Base-by-base conservation (phyloP, 768 basidiomycete genomes). In the Tricholoma sp. region DNA sequence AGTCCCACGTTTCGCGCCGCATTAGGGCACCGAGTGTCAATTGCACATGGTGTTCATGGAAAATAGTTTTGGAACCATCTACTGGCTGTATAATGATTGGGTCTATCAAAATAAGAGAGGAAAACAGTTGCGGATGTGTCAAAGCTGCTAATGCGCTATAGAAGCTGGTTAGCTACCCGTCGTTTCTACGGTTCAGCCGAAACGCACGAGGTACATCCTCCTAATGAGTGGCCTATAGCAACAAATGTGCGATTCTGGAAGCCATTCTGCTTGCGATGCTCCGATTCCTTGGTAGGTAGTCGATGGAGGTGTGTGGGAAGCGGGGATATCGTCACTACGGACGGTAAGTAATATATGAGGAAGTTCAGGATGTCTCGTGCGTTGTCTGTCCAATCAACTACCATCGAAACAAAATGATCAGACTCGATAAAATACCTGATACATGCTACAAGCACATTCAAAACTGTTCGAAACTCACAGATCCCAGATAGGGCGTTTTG, bases 151-250 rank as follows among this genome's bases (percentile, higher is more conserved):
- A 79, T n/a, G 81, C 67, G 14, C 88, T 91, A 61, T 19, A 49
- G 21, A 10, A 32, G 8, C 49, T 50, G 12, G 12, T 50, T 19
- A 50, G 47, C 39, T 50, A 24, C 6, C 5, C 4, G 16, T 47
- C 14, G 4, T 29, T 27, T 5, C 24, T 27, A 27, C 27, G 3
- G 16, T 47, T 47, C 6, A 11, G 19, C 9, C 19, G 46, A 16
- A 21, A 76, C 89, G 65, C 66, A 91, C 85, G 83, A 78, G 2
- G 84, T 83, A 65, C 85, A 86, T 1, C 89, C 94, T 18, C 94
- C 91, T 53, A 91, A 85, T 0, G 92, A 94, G 66, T 97, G 94
- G 0, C 92, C 94, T 3, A 93, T 72, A 4, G 76, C 83, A 19
- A 93, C 74, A 2, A 94, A 64, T n/a, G 70, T 81, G 32, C 87